Percentiles rank a stretch among this genome's conserved stretches.
Evolutionary conservation across 2,329 filamentous ascomycete genomes (phyloP).

Genomic region (Beauveria scarabaeidicola): DNA sequence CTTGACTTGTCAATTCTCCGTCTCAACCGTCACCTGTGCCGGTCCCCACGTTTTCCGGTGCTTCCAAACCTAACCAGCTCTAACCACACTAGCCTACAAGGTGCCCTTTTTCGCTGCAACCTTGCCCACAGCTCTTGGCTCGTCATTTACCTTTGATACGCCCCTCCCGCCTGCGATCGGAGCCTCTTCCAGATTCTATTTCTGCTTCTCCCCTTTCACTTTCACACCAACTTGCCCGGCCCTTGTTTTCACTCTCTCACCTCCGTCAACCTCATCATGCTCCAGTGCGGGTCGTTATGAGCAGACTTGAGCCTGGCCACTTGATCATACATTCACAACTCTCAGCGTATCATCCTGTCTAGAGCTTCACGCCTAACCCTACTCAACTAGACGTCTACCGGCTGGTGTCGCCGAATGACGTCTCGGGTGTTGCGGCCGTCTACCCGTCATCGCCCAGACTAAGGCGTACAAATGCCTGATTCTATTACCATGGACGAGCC

Average conservation of each 20-base stretch:
- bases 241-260: slow-evolving; percentile 9
- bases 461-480: slow-evolving; percentile 18
- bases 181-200: slow-evolving; percentile 10
- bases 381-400: neutral
- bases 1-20: slow-evolving; percentile 5
- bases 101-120: slow-evolving; percentile 18
- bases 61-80: slow-evolving; percentile 12
- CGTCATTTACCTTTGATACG: slow-evolving; percentile 1
- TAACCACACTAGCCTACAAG: slow-evolving; percentile 18
- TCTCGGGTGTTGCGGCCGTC: slow-evolving; percentile 2
- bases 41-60: slow-evolving; percentile 5
- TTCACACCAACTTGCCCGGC: neutral
- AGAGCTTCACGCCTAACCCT: neutral
- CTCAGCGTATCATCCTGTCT: neutral
- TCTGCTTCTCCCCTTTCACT: neutral
- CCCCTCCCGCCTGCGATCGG: slow-evolving; percentile 10
- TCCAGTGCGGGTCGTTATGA: slow-evolving; percentile 30
- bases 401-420: slow-evolving; percentile 1
- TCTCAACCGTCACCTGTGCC: neutral
- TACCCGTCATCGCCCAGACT: neutral
- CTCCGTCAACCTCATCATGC: slow-evolving; percentile 20
- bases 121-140: slow-evolving; percentile 12
- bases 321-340: slow-evolving; percentile 23
- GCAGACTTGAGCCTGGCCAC: slow-evolving; percentile 21
- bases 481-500: slow-evolving; percentile 26